Conservation (phyloP, 1,284 basidiomycete species). For the Schizophyllum commune region DNA sequence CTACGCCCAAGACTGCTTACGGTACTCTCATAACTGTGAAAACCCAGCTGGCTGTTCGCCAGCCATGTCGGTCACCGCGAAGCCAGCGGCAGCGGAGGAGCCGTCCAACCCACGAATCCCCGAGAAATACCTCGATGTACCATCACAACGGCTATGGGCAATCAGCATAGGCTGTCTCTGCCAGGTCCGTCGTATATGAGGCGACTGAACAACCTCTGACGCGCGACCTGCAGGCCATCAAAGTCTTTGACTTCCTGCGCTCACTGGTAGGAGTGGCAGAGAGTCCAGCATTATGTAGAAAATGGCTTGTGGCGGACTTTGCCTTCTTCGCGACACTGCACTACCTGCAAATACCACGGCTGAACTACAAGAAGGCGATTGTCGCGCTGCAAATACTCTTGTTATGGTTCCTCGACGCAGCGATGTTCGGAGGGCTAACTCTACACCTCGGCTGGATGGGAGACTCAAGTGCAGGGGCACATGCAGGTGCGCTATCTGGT, state of each 20-base stretch:
- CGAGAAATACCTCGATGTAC: slow-evolving; percentile 46
- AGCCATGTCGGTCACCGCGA: slow-evolving; percentile 3
- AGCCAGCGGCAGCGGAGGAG: slow-evolving; percentile 12
- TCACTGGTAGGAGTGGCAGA: slow-evolving; percentile 38
- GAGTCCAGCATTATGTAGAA: slow-evolving; percentile 37
- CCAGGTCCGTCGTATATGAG: slow-evolving; percentile 29
- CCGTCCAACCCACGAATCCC: slow-evolving; percentile 32
- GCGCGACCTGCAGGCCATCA: slow-evolving; percentile 43
- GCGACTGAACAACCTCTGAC: background rate
- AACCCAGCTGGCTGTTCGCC: background rate
- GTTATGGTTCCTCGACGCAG: slow-evolving; percentile 55
- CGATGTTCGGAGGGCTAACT: slow-evolving; percentile 66
- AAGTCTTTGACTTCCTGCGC: slow-evolving; percentile 53
- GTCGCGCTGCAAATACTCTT: slow-evolving; percentile 50
- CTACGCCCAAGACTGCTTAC: background rate
- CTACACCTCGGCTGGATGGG: slow-evolving; percentile 30
- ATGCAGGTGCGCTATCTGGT: slow-evolving; percentile 20
- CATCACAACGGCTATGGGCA: slow-evolving; percentile 51
- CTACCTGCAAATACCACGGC: slow-evolving; percentile 69
- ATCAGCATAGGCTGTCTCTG: slow-evolving; percentile 47
- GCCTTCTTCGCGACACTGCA: slow-evolving; percentile 53
- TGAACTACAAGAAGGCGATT: slow-evolving; percentile 59
- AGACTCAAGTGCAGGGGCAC: slow-evolving; percentile 13
- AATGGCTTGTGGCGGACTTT: slow-evolving; percentile 69
- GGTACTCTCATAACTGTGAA: background rate